Evolutionary conservation across 2,329 filamentous ascomycete genomes (phyloP).

Genomic region (Chlorencoelia australis): DNA sequence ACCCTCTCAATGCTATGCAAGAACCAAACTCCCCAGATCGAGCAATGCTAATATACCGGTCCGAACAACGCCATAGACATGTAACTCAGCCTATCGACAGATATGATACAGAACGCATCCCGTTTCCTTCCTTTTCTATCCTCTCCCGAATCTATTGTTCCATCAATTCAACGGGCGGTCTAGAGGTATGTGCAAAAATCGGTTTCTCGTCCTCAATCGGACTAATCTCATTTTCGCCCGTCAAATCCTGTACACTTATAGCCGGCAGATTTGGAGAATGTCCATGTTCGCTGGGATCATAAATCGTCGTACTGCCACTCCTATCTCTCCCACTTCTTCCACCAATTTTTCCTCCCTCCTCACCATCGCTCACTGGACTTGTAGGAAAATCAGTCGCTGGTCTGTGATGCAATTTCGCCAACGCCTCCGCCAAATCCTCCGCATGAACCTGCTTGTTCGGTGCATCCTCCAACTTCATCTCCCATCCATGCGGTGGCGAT

Average conservation of each 20-base stretch:
- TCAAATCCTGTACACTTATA: constrained; percentile 59
- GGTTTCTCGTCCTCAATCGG: constrained; percentile 34
- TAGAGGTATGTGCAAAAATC: constrained; percentile 48
- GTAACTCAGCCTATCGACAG: too few relatives aligned
- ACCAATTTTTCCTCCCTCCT: constrained; percentile 10
- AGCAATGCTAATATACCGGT: too few relatives aligned
- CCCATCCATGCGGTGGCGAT: constrained; percentile 58
- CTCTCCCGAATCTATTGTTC: constrained; percentile 7
- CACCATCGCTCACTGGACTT: constrained; percentile 33
- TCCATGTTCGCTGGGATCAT: constrained; percentile 48
- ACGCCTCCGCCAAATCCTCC: constrained; percentile 56
- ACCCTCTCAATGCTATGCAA: too few relatives aligned
- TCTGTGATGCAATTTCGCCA: constrained; percentile 48
- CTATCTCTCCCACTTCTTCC: constrained; percentile 28
- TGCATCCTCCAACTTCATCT: constrained; percentile 56
- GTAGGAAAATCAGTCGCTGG: constrained; percentile 28
- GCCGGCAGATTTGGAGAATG: constrained; percentile 48
- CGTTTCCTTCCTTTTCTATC: too few relatives aligned
- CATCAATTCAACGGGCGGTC: constrained; percentile 59
- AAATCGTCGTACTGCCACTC: constrained; percentile 56
- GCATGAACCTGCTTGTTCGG: constrained; percentile 62
- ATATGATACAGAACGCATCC: too few relatives aligned
- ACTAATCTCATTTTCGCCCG: constrained; percentile 36
- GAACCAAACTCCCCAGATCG: too few relatives aligned
- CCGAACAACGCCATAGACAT: too few relatives aligned